Percentiles rank a stretch among this genome's conserved stretches.
These are phyloP conservation scores for Dichomitus squalens DNA, from an alignment of 1,284 basidiomycete genomes.

Conservation along the genomic window DNA sequence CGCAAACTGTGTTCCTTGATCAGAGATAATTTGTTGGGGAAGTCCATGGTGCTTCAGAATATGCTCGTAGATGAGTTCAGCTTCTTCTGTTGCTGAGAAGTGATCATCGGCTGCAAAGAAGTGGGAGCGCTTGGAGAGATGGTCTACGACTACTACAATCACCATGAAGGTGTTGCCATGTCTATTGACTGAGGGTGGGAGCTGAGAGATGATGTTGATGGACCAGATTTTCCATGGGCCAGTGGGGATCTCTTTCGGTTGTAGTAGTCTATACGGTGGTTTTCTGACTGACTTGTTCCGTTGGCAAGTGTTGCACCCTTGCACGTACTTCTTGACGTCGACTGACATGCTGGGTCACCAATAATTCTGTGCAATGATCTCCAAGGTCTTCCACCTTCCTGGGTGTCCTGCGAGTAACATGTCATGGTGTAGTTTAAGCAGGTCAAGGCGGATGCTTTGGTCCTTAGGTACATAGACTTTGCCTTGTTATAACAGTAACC, in stretches of 20 bases:
- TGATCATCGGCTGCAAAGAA: background rate
- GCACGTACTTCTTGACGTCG: slow-evolving; percentile 30
- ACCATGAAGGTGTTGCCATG: background rate
- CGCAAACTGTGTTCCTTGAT: slow-evolving; percentile 39
- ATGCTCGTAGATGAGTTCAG: background rate
- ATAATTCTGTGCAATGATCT: slow-evolving; percentile 32
- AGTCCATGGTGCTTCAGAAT: slow-evolving; percentile 25
- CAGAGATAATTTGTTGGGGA: slow-evolving; percentile 36
- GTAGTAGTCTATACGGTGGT: slow-evolving; percentile 10
- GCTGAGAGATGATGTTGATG: background rate
- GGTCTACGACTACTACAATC: background rate
- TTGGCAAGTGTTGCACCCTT: slow-evolving; percentile 31
- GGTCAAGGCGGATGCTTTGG: slow-evolving; percentile 21
- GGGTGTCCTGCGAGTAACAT: slow-evolving; percentile 36
- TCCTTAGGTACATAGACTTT: slow-evolving; percentile 32
- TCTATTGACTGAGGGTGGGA: background rate
- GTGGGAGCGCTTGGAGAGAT: background rate
- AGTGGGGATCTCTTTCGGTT: slow-evolving; percentile 1
- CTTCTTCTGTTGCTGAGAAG: background rate
- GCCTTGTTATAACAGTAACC: slow-evolving; percentile 24
- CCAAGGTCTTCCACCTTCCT: slow-evolving; percentile 35
- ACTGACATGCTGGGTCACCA: slow-evolving; percentile 35
- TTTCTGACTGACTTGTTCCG: slow-evolving; percentile 25
- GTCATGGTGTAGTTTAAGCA: slow-evolving; percentile 34
- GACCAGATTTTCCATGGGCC: slow-evolving; percentile 1